These are phyloP conservation scores for Chiua virens DNA, from an alignment of 768 basidiomycete genomes.

Conservation along the genomic window DNA sequence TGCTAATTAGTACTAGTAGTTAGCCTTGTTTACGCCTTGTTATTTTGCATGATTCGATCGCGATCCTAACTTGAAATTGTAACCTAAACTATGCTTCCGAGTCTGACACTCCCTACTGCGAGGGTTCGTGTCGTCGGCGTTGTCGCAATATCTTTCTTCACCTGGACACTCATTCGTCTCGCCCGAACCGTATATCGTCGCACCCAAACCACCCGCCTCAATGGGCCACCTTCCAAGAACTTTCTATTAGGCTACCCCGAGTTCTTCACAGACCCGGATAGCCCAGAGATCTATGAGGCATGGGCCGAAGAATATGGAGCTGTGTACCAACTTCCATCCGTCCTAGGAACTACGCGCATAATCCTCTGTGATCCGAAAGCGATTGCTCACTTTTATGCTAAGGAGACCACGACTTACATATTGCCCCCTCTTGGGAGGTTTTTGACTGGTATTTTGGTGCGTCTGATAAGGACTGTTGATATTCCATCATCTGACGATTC, in stretches of 20 bases:
- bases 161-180: constrained; percentile 16
- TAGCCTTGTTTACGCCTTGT: too few relatives aligned
- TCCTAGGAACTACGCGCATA: constrained; percentile 37
- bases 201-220: constrained; percentile 35
- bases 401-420: constrained; percentile 44
- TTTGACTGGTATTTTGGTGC: constrained; percentile 33
- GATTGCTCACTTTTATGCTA: constrained; percentile 50
- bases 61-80: too few relatives aligned
- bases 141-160: constrained; percentile 13
- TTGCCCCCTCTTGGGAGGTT: constrained; percentile 22
- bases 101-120: not conserved
- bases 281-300: constrained; percentile 40
- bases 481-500: not conserved
- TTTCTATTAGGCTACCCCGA: constrained; percentile 42
- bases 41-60: too few relatives aligned
- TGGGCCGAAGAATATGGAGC: constrained; percentile 51
- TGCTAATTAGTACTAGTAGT: too few relatives aligned
- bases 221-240: constrained; percentile 43
- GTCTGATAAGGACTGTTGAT: not conserved
- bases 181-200: constrained; percentile 6
- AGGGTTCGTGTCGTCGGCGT: constrained; percentile 5
- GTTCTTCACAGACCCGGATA: constrained; percentile 28
- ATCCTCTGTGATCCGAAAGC: constrained; percentile 51
- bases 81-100: constrained; percentile 2
- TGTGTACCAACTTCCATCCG: constrained; percentile 42